A percentile compares a stretch with the other conserved stretches of the same genome.
phyloP scores from a whole-genome alignment of 2,329 filamentous ascomycete species.

The Macrophomina pseudophaseolina region DNA sequence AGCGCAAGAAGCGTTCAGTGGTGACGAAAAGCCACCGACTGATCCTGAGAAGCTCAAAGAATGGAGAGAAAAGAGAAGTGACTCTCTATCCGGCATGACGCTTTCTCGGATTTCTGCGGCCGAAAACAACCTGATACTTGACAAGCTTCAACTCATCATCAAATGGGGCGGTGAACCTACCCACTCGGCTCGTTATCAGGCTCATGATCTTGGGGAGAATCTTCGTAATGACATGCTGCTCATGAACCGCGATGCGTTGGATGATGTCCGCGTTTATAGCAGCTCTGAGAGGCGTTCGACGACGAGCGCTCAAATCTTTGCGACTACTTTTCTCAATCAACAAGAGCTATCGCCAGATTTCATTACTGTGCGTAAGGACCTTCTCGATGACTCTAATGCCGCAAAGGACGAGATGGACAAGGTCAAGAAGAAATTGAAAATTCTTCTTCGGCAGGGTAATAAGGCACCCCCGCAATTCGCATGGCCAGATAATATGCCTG shows the following conservation, averaged over 20 bases:
- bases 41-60: constrained; percentile 33
- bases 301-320: constrained; percentile 96
- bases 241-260: constrained; percentile 88
- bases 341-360: constrained; percentile 85
- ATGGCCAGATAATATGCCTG: constrained; percentile 95
- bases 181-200: constrained; percentile 94
- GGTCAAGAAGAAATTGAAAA: constrained; percentile 99
- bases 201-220: constrained; percentile 91
- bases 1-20: background rate
- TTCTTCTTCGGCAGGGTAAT: constrained; percentile 86
- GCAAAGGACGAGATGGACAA: constrained; percentile 99
- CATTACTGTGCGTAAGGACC: constrained; percentile 89
- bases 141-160: constrained; percentile 96
- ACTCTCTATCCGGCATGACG: constrained; percentile 87
- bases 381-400: constrained; percentile 95
- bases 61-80: constrained; percentile 56
- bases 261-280: constrained; percentile 93
- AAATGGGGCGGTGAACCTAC: constrained; percentile 99
- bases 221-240: constrained; percentile 94
- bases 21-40: constrained; percentile 9
- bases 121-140: constrained; percentile 89
- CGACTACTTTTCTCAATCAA: constrained; percentile 83
- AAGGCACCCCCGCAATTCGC: constrained; percentile 94
- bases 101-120: constrained; percentile 93
- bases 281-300: constrained; percentile 94